Base-by-base conservation (phyloP, 176 grass and related monocot genomes). In the Avena insularis region DNA sequence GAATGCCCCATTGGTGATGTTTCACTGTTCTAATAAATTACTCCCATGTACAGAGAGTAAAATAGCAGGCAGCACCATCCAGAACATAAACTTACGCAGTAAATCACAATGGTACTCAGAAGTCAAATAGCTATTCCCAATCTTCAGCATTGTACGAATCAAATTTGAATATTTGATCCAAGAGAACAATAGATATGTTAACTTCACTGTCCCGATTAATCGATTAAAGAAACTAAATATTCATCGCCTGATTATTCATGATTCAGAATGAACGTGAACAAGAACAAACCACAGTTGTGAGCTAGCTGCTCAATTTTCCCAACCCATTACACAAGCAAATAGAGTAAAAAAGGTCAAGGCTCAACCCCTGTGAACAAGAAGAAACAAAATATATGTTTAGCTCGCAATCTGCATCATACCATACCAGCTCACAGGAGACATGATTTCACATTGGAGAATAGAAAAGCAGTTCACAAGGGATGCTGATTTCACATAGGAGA, bases 331-430 rank as follows among this genome's bases (percentile, higher is more conserved):
- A 54, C 12, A 31, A 27, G 69, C 38, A 83, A 76, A 67, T 17
- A 86, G 5, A 74, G 48, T 20, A 60, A 80, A 79, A 88, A 76
- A 54, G 8, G 12, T 21, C 29, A 31, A 67, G 2, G 50, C 81
- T 75, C 33, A 65, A 79, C 75, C 48, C 72, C 27, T 51, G 6
- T 79, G 55, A 74, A 79, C 49, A 35, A 68, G 46, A 2, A 79
- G 84, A 90, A 83, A 65, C 83, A 79, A 50, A 80, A 56, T 77
- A 85, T 84, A 81, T 60, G 82, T 81, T 81, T 81, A 76, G 86
- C 68, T 91, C 81, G 73, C 73, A 86, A 86, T 90, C 89, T 86
- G 86, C 84, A 90, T 86, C 84, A 86, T 79, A 90, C 63, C 85
- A 74, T 74, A 75, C 20, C 71, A 87, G 75, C 87, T 87, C 89